Evolutionary conservation across 139 green algal genomes (phyloP).

Genomic region (Klebsormidium nitens): DNA sequence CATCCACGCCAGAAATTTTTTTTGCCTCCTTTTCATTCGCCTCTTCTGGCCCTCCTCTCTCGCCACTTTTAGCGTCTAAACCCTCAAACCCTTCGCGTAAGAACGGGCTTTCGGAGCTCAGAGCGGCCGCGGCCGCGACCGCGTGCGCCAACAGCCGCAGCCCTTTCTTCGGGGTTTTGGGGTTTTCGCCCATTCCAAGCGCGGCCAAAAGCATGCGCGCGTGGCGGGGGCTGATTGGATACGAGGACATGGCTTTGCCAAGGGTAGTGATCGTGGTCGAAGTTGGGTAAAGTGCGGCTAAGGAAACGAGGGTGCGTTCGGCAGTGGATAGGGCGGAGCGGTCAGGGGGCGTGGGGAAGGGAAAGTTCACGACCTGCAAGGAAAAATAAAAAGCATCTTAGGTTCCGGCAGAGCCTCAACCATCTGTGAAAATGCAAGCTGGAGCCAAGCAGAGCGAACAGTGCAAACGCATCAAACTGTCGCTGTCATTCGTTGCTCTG

Average conservation of each 20-base stretch:
- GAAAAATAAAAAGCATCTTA: too few species aligned
- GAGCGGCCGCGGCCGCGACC: constrained; percentile 70
- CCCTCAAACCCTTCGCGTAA: constrained; percentile 41
- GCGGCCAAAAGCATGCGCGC: constrained; percentile 80
- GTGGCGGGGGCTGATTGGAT: constrained; percentile 82
- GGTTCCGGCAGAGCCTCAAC: too few species aligned
- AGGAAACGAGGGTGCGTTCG: constrained; percentile 11
- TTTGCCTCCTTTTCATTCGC: too few species aligned
- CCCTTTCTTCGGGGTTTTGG: neutral
- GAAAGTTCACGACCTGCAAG: constrained; percentile 72
- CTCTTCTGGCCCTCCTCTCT: neutral
- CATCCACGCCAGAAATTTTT: too few species aligned
- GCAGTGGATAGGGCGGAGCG: constrained; percentile 9
- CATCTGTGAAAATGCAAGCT: too few species aligned
- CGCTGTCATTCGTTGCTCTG: too few species aligned
- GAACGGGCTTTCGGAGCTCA: constrained; percentile 81
- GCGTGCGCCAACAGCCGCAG: constrained; percentile 56
- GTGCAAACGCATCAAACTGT: too few species aligned
- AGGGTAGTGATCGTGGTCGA: constrained; percentile 16
- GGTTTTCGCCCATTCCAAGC: neutral
- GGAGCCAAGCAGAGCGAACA: neutral
- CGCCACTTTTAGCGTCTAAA: constrained; percentile 37
- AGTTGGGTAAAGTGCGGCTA: constrained; percentile 24
- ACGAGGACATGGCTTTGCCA: constrained; percentile 65
- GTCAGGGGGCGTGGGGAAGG: constrained; percentile 82